Percentiles rank a stretch among this genome's conserved stretches.
phyloP scores from a whole-genome alignment of 2,329 filamentous ascomycete species.

The Sclerotinia spermophila region DNA sequence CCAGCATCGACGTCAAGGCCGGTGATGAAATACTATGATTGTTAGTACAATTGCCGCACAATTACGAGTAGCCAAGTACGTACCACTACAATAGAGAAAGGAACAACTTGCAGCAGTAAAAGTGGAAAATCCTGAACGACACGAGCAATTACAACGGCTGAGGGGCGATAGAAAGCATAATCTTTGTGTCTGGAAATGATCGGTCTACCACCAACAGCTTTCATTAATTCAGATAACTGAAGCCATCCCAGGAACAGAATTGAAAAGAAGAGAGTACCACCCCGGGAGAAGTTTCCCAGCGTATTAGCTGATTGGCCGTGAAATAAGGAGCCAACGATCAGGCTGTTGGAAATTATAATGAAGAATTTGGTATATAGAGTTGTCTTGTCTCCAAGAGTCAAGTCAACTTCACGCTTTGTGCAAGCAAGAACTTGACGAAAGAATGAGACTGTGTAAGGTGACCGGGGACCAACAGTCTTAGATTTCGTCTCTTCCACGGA shows the following conservation, averaged over 20 bases:
- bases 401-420: constrained; percentile 73
- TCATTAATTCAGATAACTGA: constrained; percentile 74
- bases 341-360: constrained; percentile 68
- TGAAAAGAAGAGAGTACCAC: constrained; percentile 63
- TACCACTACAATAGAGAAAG: constrained; percentile 53
- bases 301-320: constrained; percentile 61
- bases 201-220: constrained; percentile 66
- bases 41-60: not conserved
- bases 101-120: constrained; percentile 53
- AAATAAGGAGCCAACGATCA: constrained; percentile 78
- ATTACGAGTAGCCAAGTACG: not conserved
- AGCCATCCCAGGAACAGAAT: constrained; percentile 67
- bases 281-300: constrained; percentile 58
- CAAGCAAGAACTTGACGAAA: constrained; percentile 64
- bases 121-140: constrained; percentile 62
- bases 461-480: constrained; percentile 63
- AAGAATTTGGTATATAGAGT: constrained; percentile 76
- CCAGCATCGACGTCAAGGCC: constrained; percentile 54
- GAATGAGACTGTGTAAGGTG: constrained; percentile 74
- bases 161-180: constrained; percentile 68
- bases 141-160: constrained; percentile 60
- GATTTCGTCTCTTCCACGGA: constrained; percentile 65
- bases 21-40: constrained; percentile 56
- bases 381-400: constrained; percentile 70
- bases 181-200: constrained; percentile 66